These are phyloP conservation scores for Hygrophorus pudorinus DNA, from an alignment of 768 basidiomycete genomes.

Conservation along the genomic window DNA sequence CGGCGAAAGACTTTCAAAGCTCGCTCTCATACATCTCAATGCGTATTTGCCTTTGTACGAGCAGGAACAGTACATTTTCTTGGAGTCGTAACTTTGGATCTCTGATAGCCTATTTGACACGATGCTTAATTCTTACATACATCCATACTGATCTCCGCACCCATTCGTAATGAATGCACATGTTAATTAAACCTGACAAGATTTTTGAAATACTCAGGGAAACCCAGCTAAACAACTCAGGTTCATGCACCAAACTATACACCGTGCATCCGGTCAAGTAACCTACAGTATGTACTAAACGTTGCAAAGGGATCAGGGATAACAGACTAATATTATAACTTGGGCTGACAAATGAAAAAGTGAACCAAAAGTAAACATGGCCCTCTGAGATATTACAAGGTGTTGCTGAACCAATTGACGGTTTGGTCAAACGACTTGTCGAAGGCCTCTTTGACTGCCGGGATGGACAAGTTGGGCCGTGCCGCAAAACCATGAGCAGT, in stretches of 20 bases:
- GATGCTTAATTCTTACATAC: neutral
- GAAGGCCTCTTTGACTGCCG: slow-evolving; percentile 30
- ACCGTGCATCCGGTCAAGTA: too few species aligned
- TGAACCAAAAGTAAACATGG: too few species aligned
- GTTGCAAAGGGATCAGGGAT: too few species aligned
- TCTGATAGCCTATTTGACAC: neutral
- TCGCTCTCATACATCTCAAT: slow-evolving; percentile 65
- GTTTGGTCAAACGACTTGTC: slow-evolving; percentile 33
- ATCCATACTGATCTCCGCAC: neutral
- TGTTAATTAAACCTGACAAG: too few species aligned
- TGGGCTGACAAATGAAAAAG: too few species aligned
- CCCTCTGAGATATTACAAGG: too few species aligned
- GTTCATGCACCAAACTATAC: too few species aligned
- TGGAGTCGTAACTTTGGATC: slow-evolving; percentile 14
- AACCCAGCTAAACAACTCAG: too few species aligned
- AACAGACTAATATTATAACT: too few species aligned
- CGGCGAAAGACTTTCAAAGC: slow-evolving; percentile 59
- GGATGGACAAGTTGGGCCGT: slow-evolving; percentile 27
- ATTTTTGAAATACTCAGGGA: too few species aligned
- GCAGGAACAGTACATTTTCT: slow-evolving; percentile 39
- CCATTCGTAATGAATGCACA: too few species aligned
- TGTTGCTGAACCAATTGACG: slow-evolving; percentile 37
- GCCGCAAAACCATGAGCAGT: slow-evolving; percentile 38
- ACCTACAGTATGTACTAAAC: too few species aligned
- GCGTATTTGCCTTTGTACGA: slow-evolving; percentile 75